Evolutionary conservation across 108 stramenopile species (phyloP), one percentile per base, ranked within the genome.

Genomic region (Pseudonitzschia multistriata): DNA sequence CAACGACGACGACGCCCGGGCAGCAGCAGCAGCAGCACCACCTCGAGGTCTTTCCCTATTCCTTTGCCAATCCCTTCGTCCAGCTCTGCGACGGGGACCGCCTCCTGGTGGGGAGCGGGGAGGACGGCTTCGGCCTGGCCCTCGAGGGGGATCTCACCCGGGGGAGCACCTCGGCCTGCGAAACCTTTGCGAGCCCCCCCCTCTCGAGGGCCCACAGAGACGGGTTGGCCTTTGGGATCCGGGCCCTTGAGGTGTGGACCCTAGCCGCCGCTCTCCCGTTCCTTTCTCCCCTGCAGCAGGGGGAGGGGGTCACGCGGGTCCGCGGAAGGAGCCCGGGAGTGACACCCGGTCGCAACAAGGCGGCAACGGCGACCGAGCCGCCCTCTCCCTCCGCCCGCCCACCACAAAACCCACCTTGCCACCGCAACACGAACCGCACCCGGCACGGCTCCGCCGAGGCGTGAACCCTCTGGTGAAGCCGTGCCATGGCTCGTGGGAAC

Each of bases 201-300:
- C 66, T 92, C 15, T 77, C 77, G 19, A 68, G 39, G 24, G 28
- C 28, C 34, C 72, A 76, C 34, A 25, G 69, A 3, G 74, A 85
- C 56, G 90, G 90, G 64, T 73, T 68, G 21, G n/a, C 39, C 8
- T 92, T 92, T 71, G 88, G 85, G 45, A 80, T 92, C 21, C 70
- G 84, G 15, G 89, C 89, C 63, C 30, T 92, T 40, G 91, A 92
- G 68, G 77, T 92, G 11, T 92, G 88, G 88, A 79, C 86, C 5
- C 65, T 92, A 35, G 85, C 86, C 5, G 17, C 42, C 15, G 15
- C 37, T 5, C 8, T 7, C 37, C 86, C 91, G 13, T 87, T 83
- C 5, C 39, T 74, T 11, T 79, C 80, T 17, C 8, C 37, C 8
- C n/a, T n/a, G n/a, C n/a, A n/a, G n/a, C n/a, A n/a, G n/a, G n/a